Evolutionary conservation across 176 grass and related monocot genomes (phyloP).

Genomic region (Carex scoparia): DNA sequence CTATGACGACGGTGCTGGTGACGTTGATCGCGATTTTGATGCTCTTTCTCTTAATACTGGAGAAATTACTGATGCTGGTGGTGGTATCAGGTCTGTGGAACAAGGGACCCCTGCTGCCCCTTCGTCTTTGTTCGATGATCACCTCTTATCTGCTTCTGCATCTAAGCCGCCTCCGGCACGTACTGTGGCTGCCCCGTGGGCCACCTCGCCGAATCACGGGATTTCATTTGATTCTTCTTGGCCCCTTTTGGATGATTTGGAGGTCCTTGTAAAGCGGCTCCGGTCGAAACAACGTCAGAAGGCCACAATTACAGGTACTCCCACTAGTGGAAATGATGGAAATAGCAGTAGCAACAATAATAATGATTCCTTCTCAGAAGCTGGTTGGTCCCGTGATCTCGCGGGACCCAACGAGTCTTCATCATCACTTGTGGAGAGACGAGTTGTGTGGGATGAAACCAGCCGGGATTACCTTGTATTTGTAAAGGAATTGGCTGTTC

Average conservation of each 20-base stretch:
- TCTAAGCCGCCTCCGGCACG: conserved; percentile 10
- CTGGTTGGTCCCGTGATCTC: conserved; percentile 94
- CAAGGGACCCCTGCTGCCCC: background rate
- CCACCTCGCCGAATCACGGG: conserved; percentile 67
- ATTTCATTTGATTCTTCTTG: conserved; percentile 82
- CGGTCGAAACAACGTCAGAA: conserved; percentile 79
- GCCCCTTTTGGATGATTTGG: conserved; percentile 79
- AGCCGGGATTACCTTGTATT: conserved; percentile 89
- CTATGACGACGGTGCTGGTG: conserved; percentile 87
- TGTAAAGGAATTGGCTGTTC: conserved; percentile 78
- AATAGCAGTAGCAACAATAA: conserved; percentile 35
- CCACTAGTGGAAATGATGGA: conserved; percentile 13
- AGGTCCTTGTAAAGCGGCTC: conserved; percentile 91
- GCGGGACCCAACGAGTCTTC: conserved; percentile 46
- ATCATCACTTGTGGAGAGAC: conserved; percentile 11
- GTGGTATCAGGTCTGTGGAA: conserved; percentile 26
- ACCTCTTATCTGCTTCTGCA: conserved; percentile 33
- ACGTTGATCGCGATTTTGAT: conserved; percentile 92
- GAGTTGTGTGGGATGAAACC: conserved; percentile 64
- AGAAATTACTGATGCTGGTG: conserved; percentile 41
- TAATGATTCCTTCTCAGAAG: conserved; percentile 77
- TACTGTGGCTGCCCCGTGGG: conserved; percentile 46
- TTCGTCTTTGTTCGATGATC: conserved; percentile 58
- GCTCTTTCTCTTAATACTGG: conserved; percentile 48
- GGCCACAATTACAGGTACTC: conserved; percentile 13